Base-by-base conservation (phyloP, 2,329 filamentous ascomycete genomes). In the Cladorrhinum sp. region DNA sequence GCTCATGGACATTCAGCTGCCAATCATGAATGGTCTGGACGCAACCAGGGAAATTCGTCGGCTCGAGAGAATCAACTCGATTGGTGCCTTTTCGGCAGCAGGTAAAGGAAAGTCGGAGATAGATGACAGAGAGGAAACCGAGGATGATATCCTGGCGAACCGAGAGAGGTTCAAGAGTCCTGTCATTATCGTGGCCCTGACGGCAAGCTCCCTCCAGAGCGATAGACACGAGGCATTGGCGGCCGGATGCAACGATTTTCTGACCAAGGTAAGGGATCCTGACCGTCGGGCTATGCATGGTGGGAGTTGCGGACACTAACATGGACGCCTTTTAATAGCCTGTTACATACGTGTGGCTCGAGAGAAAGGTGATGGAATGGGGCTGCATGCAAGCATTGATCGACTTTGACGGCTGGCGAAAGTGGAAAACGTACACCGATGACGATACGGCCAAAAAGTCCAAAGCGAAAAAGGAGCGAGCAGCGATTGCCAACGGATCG, bases 321-420 rank as follows among this genome's bases (percentile, higher is more conserved):
- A 9, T 14, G 46, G 12, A 26, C 21, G 2, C 30, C 2, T 10
- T 53, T 14, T 2, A 20, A 49, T 71, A 96, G 91, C 95, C 95
- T 20, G 94, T 99, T 67, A 96, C 96, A 73, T 97, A 97, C 72
- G 90, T 96, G 62, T 99, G 94, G 93, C 85, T 99, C 24, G 92
- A 97, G 74, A 87, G 94, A 61, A 99, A 99, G 75, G 93, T 98
- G 68, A 97, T 96, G 77, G 95, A 99, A 80, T 99, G 95, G 95
- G 95, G 95, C 60, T 98, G 95, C 79, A 99, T 99, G 95, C 95
- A 98, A 79, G 95, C 95, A 9, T 83, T 99, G 23, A 98, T 99
- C 71, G 95, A 99, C 78, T 98, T 95, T 73, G 94, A 98, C 73
- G 95, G 95, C 64, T 99, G 95, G 95, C 86, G 93, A 59, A 92